Evolutionary conservation across 2,329 filamentous ascomycete genomes (phyloP), one percentile per base, ranked within the genome.

Genomic region (Exophiala spinifera): DNA sequence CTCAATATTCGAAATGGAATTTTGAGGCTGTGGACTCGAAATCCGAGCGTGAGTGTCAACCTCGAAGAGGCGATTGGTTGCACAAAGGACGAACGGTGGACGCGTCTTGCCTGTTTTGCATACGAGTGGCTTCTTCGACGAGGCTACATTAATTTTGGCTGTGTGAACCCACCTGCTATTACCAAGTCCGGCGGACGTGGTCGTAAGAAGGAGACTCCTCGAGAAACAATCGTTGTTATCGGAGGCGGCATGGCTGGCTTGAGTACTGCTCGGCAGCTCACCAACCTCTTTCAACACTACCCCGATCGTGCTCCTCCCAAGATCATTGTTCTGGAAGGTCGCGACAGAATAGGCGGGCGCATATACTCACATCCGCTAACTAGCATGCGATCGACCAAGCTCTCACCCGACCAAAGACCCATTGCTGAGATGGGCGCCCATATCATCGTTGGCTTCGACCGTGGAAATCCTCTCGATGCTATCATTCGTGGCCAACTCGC

Each of bases 391-490:
- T 71, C 76, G 52, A 67, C 76, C 66, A 71, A 73, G 61, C 63
- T 83, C 67, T 72, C 77, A 67, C 65, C 76, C 61, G 67, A 77
- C 72, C 82, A 79, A 69, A 81, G 73, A 47, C 87, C 87, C 66
- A 97, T 91, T 17, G 94, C 90, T 28, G 94, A 99, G 70, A 95
- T 96, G 85, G 94, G 94, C 23, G 94, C 92, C 51, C 96, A 99
- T 79, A 97, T 99, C 56, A 91, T 99, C 57, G 96, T 95, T 31
- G 94, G 94, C 0, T 99, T 97, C 68, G 91, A 97, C 62, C 84
- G 89, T 61, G 95, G 95, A 15, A 99, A 99, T 64, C 94, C 94
- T 4, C 75, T 99, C 63, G 95, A 96, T 68, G 83, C 91, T 46
- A 84, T 99, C 56, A 85, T 99, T 53, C 86, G 94, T 62, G 91